A percentile compares a stretch with the other conserved stretches of the same genome.
Conservation (phyloP, 139 green algal species). For the Zygnema cylindricum region DNA sequence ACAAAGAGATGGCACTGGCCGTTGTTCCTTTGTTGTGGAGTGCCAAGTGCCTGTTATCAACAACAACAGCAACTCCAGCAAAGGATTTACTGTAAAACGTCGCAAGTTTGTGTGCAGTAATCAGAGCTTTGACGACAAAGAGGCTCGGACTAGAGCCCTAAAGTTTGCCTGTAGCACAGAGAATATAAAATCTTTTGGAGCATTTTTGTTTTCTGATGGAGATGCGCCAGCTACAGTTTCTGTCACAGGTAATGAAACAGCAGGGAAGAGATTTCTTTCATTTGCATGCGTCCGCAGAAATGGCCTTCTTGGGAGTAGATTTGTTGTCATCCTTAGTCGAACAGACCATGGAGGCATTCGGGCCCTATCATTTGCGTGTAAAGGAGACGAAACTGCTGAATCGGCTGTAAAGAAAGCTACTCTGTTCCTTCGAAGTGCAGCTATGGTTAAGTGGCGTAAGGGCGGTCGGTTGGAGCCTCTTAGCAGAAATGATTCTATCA, state of each 20-base stretch:
- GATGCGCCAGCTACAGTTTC: too few species aligned
- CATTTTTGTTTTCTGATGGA: constrained; percentile 1
- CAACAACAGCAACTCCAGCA: neutral
- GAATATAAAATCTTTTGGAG: neutral
- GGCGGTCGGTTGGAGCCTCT: neutral
- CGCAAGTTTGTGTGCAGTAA: constrained; percentile 9
- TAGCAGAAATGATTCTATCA: neutral
- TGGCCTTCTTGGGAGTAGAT: neutral
- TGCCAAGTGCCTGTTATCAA: too few species aligned
- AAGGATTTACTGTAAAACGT: neutral
- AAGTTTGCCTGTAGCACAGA: constrained; percentile 23
- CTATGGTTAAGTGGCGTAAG: constrained; percentile 9
- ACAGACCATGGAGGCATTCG: neutral
- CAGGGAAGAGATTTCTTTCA: neutral
- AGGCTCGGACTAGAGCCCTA: constrained; percentile 4
- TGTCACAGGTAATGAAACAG: neutral
- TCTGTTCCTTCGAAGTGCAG: constrained; percentile 15
- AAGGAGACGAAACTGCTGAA: neutral
- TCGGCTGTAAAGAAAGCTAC: neutral
- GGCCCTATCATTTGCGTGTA: neutral
- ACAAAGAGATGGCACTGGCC: neutral
- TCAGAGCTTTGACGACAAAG: constrained; percentile 17
- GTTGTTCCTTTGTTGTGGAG: neutral
- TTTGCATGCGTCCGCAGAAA: constrained; percentile 22
- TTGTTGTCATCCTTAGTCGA: neutral